Evolutionary conservation across 257 asterid genomes (phyloP).

Genomic region (Ilex aquifolium): DNA sequence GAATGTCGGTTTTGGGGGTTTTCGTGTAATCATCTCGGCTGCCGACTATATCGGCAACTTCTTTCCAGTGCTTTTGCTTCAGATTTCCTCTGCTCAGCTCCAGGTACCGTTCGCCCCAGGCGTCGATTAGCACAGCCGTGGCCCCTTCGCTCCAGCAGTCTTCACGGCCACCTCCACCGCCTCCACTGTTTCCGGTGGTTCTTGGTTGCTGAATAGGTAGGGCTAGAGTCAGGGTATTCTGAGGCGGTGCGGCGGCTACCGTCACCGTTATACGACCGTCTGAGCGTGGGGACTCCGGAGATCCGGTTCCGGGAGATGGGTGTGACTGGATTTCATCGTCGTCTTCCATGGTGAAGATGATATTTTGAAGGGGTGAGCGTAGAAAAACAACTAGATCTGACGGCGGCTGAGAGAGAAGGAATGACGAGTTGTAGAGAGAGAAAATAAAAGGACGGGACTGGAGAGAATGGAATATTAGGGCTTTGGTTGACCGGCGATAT

Average conservation of each 20-base stretch:
- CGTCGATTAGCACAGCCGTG: conserved; percentile 62
- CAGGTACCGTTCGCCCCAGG: conserved; percentile 83
- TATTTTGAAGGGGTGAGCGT: conserved; percentile 2
- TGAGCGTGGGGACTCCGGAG: conserved; percentile 30
- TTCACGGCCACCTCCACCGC: conserved; percentile 43
- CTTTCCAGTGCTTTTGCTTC: conserved; percentile 86
- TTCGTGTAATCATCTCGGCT: conserved; percentile 48
- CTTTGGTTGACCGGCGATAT: conserved; percentile 27
- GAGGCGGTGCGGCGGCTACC: conserved; percentile 53
- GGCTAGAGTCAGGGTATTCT: conserved; percentile 51
- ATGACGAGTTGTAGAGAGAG: not conserved
- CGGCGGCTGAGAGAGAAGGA: conserved; percentile 1
- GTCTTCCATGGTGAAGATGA: conserved; percentile 40
- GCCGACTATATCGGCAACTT: conserved; percentile 74
- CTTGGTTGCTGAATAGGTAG: conserved; percentile 51
- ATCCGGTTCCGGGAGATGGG: conserved; percentile 29
- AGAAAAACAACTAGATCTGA: conserved; percentile 14
- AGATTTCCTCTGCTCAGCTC: conserved; percentile 86
- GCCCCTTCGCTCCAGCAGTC: conserved; percentile 98
- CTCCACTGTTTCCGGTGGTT: conserved; percentile 11
- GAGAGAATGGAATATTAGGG: not conserved
- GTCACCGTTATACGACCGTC: conserved; percentile 74
- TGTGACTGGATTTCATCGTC: conserved; percentile 58
- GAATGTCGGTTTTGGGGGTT: conserved; percentile 71
- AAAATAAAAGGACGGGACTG: not conserved